Evolutionary conservation across 768 basidiomycete genomes (phyloP), one percentile per base, ranked within the genome.

Genomic region (Vishniacozyma victoriae): DNA sequence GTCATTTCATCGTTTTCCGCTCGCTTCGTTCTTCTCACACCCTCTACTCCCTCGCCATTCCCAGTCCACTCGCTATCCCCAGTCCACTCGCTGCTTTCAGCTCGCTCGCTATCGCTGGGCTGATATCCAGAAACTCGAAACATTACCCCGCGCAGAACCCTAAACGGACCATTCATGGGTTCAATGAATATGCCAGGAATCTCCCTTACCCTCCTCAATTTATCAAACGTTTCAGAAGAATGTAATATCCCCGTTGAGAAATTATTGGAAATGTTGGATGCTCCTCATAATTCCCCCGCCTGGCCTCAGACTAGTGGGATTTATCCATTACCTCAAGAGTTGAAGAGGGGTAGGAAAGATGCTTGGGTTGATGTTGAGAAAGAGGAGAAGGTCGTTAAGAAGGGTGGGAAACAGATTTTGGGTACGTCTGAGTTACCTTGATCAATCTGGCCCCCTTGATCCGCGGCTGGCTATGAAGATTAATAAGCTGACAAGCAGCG

Each of bases 131-230:
- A 68, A 38, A 18, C 43, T 0, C 46, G 53, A 18, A 42, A 50
- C 19, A 61, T 62, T 19, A 70, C 79, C 24, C 78, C 76, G 0
- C 52, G 62, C 14, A 69, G 79, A 15, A 71, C 79, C 9, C 79
- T 78, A 59, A 65, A 71, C 5, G 76, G 78, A 3, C 64, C 76
- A 2, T 82, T 76, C 64, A 80, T 81, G 88, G 90, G 87, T 19
- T 87, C 85, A 48, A 78, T 93, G 55, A 91, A 89, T 72, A 90
- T 91, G 86, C 86, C 88, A 24, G 90, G 90, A 2, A 87, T 92
- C 69, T 90, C 87, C 14, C 75, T 93, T 51, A 86, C 87, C 1
- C 76, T 90, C 15, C 76, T 91, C 14, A 76, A 78, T 20, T 46
- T 71, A 1, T 62, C 69, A 29, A 71, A 74, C 1, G 75, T 79